Conservation (phyloP, 352 stramenopile genomes). For the Phytophthora quininea region DNA sequence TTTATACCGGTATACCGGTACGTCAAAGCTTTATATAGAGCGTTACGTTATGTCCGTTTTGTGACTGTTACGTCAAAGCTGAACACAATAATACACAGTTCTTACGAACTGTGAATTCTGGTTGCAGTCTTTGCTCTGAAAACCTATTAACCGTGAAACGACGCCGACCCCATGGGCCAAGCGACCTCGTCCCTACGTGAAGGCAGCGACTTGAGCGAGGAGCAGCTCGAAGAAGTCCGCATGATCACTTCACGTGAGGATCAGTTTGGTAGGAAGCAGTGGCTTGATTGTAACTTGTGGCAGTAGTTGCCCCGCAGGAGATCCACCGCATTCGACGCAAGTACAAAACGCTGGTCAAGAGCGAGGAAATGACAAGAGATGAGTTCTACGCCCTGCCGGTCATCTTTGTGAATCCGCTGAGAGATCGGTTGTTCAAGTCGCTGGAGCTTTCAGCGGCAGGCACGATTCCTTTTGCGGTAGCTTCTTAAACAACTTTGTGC, state of each 20-base stretch:
- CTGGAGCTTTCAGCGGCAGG: conserved; percentile 43
- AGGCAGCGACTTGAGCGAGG: conserved; percentile 53
- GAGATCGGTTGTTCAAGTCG: conserved; percentile 49
- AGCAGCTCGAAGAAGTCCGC: conserved; percentile 62
- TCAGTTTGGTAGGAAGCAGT: neutral
- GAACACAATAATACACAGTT: too few species aligned
- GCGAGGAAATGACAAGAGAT: conserved; percentile 60
- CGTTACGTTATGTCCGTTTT: too few species aligned
- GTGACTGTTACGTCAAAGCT: too few species aligned
- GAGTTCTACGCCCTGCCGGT: conserved; percentile 57
- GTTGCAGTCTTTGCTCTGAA: neutral
- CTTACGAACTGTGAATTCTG: neutral
- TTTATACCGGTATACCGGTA: too few species aligned
- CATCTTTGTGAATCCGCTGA: conserved; percentile 51
- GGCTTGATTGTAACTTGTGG: neutral
- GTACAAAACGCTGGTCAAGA: conserved; percentile 36
- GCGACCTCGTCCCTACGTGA: conserved; percentile 21
- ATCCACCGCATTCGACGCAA: conserved; percentile 60
- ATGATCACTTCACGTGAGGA: conserved; percentile 61
- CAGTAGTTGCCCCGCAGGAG: conserved; percentile 51
- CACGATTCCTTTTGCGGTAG: conserved; percentile 48
- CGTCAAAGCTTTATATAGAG: too few species aligned
- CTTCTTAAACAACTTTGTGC: neutral
- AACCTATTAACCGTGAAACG: conserved; percentile 5
- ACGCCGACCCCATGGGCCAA: conserved; percentile 26